These are phyloP conservation scores for Polytrichum formosum DNA, from an alignment of 225 moss, liverwort and hornwort species.

Conservation along the genomic window DNA sequence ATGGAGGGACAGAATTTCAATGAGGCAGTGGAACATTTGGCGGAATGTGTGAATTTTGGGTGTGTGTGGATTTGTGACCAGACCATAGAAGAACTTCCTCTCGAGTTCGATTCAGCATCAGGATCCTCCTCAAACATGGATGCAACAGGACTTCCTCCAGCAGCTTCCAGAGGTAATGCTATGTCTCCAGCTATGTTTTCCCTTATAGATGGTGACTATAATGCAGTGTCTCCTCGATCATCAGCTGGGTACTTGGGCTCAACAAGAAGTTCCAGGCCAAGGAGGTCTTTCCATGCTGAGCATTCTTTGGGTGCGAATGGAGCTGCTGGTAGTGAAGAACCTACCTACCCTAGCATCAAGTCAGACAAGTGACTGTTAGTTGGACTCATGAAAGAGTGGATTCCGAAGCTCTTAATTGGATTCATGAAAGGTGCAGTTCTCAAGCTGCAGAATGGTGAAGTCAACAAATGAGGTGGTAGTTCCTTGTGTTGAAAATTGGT, in stretches of 20 bases:
- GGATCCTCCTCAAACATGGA: constrained; percentile 54
- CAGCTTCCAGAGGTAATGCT: constrained; percentile 45
- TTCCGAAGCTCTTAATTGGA: not conserved
- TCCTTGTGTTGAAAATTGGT: constrained; percentile 27
- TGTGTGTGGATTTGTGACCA: constrained; percentile 83
- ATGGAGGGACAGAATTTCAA: constrained; percentile 9
- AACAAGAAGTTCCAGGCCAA: constrained; percentile 38
- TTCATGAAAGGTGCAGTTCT: not conserved
- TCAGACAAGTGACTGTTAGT: constrained; percentile 5
- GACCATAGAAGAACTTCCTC: constrained; percentile 97
- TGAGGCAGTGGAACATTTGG: constrained; percentile 10
- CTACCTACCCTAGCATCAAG: constrained; percentile 2
- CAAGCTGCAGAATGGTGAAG: not conserved
- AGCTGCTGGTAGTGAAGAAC: constrained; percentile 7
- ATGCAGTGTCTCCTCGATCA: constrained; percentile 31
- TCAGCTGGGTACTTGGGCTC: constrained; percentile 32
- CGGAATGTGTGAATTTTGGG: constrained; percentile 59
- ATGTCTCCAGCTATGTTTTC: constrained; percentile 50
- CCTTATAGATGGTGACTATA: constrained; percentile 45
- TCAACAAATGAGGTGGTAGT: constrained; percentile 8
- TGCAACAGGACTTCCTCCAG: constrained; percentile 42
- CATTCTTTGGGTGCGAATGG: constrained; percentile 39
- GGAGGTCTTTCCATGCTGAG: constrained; percentile 38
- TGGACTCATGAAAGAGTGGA: not conserved
- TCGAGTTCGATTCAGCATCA: constrained; percentile 77